Evolutionary conservation across 2,329 filamentous ascomycete genomes (phyloP).

Genomic region (Monilinia polystroma): DNA sequence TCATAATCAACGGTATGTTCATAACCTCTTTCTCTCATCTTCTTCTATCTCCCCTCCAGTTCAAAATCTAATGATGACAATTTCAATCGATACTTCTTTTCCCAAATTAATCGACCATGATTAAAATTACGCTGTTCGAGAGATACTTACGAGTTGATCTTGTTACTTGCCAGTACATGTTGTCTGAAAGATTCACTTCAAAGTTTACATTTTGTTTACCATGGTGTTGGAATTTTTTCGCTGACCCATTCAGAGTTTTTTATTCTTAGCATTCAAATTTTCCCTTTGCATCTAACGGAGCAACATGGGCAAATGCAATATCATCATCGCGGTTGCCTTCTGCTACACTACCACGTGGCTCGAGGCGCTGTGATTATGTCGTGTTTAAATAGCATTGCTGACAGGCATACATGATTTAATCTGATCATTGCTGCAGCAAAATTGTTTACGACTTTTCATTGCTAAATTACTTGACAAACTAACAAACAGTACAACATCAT

Average conservation of each 20-base stretch:
- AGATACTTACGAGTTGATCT: slow-evolving; percentile 56
- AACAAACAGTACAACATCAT: not conserved
- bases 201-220: not conserved
- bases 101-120: slow-evolving; percentile 86
- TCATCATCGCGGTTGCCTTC: slow-evolving; percentile 2
- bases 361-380: slow-evolving; percentile 1
- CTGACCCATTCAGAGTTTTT: slow-evolving; percentile 33
- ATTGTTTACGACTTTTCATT: not conserved
- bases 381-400: slow-evolving; percentile 6
- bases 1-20: slow-evolving; percentile 28
- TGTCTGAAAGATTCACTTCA: slow-evolving; percentile 59
- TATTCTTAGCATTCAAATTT: slow-evolving; percentile 10
- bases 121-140: slow-evolving; percentile 69
- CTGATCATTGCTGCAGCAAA: not conserved
- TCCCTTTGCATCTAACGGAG: slow-evolving; percentile 12
- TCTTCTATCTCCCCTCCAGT: slow-evolving; percentile 14
- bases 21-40: not conserved
- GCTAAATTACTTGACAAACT: slow-evolving; percentile 3
- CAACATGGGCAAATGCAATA: slow-evolving; percentile 7
- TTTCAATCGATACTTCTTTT: slow-evolving; percentile 71
- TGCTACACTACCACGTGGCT: slow-evolving; percentile 9
- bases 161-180: slow-evolving; percentile 91
- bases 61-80: slow-evolving; percentile 62
- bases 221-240: slow-evolving; percentile 23
- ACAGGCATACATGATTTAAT: slow-evolving; percentile 8